phyloP scores from a whole-genome alignment of 768 basidiomycete species.

The Infundibulicybe gibba region DNA sequence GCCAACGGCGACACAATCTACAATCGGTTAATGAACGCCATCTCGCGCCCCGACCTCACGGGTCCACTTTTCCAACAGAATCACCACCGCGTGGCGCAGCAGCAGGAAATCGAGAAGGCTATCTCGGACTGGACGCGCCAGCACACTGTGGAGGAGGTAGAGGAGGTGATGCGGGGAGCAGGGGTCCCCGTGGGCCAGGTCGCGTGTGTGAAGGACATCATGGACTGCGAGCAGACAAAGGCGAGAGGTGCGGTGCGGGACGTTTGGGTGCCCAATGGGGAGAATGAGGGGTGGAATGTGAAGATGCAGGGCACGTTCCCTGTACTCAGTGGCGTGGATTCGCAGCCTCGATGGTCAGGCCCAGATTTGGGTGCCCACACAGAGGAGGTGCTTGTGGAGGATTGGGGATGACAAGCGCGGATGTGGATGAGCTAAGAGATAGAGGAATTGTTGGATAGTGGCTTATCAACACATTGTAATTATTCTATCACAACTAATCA shows the following conservation, averaged over 20 bases:
- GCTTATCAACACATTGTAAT: too few relatives aligned
- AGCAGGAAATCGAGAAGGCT: conserved; percentile 61
- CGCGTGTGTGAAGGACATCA: conserved; percentile 57
- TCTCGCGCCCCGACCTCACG: conserved; percentile 56
- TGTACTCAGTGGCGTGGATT: conserved; percentile 53
- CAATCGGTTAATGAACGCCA: conserved; percentile 58
- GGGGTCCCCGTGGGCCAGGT: conserved; percentile 67
- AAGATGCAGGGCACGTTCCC: conserved; percentile 70
- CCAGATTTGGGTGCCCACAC: conserved; percentile 65
- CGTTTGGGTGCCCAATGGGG: conserved; percentile 43
- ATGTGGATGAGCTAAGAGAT: conserved; percentile 32
- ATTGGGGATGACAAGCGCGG: conserved; percentile 36
- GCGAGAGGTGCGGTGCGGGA: conserved; percentile 57
- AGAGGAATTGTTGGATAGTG: conserved; percentile 40
- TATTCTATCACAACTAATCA: too few relatives aligned
- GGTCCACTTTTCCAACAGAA: conserved; percentile 54
- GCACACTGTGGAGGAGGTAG: conserved; percentile 50
- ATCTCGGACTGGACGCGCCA: conserved; percentile 57
- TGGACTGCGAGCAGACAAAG: conserved; percentile 52
- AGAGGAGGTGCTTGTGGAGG: conserved; percentile 39
- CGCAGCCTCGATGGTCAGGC: conserved; percentile 63
- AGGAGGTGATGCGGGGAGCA: conserved; percentile 41
- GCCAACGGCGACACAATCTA: conserved; percentile 73
- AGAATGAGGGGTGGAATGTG: conserved; percentile 49
- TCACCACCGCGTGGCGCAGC: conserved; percentile 57